These are phyloP conservation scores for Cordyceps cicadae DNA, from an alignment of 2,329 filamentous ascomycete genomes.

Conservation along the genomic window DNA sequence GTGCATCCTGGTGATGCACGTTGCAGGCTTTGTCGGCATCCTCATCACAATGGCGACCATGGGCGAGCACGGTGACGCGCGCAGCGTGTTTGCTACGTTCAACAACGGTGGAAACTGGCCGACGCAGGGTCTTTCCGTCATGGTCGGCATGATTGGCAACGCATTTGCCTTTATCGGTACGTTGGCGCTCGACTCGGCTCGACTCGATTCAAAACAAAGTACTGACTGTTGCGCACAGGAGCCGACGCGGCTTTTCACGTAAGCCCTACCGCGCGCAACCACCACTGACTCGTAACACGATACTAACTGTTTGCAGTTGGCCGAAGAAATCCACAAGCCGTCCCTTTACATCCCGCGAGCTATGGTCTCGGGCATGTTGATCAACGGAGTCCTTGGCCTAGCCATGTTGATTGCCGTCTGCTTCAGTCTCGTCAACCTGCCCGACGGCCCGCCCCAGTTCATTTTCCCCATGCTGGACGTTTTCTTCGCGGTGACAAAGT, in stretches of 20 bases:
- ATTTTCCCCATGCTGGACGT: conserved; percentile 50
- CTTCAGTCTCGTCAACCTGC: conserved; percentile 37
- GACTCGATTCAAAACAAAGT: not conserved
- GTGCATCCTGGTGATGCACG: conserved; percentile 7
- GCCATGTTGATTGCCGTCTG: conserved; percentile 47
- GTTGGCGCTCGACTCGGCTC: not conserved
- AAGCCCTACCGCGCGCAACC: not conserved
- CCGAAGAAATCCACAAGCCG: conserved; percentile 33
- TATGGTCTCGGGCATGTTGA: conserved; percentile 38
- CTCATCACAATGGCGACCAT: not conserved
- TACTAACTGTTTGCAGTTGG: conserved; percentile 11
- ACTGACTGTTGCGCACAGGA: not conserved
- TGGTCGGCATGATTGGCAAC: conserved; percentile 35
- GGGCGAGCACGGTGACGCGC: conserved; percentile 6
- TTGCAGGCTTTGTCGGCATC: conserved; percentile 9
- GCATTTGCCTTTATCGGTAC: conserved; percentile 26
- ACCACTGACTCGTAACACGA: not conserved
- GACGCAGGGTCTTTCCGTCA: conserved; percentile 24
- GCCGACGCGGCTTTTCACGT: conserved; percentile 24
- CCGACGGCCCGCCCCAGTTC: conserved; percentile 30
- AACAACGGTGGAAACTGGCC: conserved; percentile 35
- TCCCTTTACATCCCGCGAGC: conserved; percentile 41
- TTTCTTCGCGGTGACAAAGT: conserved; percentile 43
- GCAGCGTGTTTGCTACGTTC: conserved; percentile 6
- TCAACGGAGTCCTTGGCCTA: conserved; percentile 47